Percentiles rank a stretch among this genome's conserved stretches.
Evolutionary conservation across 164 flowering plant species (phyloP).

Genomic region (Chloranthus sessilifolius): DNA sequence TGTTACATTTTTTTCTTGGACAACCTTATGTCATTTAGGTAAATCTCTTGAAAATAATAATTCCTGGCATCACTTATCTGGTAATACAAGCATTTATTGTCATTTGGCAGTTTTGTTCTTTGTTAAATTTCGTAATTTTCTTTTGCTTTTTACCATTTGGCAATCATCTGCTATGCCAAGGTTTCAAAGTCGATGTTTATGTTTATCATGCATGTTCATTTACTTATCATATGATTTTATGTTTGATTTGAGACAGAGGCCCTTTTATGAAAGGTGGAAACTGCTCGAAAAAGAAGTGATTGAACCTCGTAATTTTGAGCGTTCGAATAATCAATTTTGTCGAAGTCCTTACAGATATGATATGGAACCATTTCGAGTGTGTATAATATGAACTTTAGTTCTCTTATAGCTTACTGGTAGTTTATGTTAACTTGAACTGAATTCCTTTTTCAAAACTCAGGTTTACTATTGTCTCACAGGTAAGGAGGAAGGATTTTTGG

Average conservation of each 20-base stretch:
- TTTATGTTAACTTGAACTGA: neutral
- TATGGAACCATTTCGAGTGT: constrained; percentile 90
- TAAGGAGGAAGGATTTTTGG: constrained; percentile 96
- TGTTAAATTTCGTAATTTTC: no score
- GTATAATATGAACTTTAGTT: constrained; percentile 8
- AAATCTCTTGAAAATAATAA: no score
- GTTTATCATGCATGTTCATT: neutral
- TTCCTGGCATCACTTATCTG: no score
- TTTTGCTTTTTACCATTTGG: no score
- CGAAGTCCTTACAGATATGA: constrained; percentile 88
- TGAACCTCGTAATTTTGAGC: constrained; percentile 85
- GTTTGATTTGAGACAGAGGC: constrained; percentile 48
- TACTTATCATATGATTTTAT: constrained; percentile 1
- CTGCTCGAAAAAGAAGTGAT: constrained; percentile 92
- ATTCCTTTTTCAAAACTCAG: neutral
- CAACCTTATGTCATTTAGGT: no score
- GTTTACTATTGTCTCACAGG: no score
- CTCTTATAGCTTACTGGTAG: neutral
- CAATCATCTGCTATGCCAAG: no score
- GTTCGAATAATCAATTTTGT: constrained; percentile 40
- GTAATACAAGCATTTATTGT: no score
- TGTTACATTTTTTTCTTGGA: no score
- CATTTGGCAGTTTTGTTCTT: no score
- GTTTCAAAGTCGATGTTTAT: no score
- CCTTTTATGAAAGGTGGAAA: constrained; percentile 94